Conservation (phyloP, 176 grass and related monocot species). For the barley (Hordeum vulgare) region MorexV3_pseudomolecules_assembly NC_058519.1:66538369-66538868, state of each 20-base stretch:
- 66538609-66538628: background rate
- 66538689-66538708: constrained; percentile 81
- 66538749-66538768: constrained; percentile 75
- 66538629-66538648: background rate
- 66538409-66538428: no score
- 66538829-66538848: constrained; percentile 77
- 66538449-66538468: no score
- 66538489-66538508: no score
- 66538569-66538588: no score
- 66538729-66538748: constrained; percentile 64
- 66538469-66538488: no score
- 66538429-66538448: no score
- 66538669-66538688: background rate
- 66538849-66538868: constrained; percentile 70
- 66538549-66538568: no score
- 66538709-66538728: constrained; percentile 85
- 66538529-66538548: no score
- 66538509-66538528: no score
- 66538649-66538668: background rate
- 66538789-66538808: constrained; percentile 65
- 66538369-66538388: no score
- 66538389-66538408: no score
- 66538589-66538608: background rate
- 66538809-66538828: constrained; percentile 65
- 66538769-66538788: constrained; percentile 65